phyloP scores from a whole-genome alignment of 2,329 filamentous ascomycete species.

The Fusarium papillatum region DNA sequence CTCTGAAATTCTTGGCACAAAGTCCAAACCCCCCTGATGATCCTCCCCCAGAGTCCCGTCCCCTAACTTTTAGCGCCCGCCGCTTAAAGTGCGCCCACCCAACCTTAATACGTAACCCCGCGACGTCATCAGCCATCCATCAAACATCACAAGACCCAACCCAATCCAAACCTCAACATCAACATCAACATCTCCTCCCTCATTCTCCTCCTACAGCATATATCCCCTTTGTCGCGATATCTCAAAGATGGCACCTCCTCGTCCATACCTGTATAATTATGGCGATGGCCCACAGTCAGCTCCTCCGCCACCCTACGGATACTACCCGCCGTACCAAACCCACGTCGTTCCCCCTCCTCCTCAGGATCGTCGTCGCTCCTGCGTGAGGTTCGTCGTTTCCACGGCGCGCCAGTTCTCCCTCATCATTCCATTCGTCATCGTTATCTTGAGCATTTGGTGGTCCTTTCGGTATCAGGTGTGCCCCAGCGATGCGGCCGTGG shows the following conservation, averaged over 20 bases:
- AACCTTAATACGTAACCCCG: constrained; percentile 2
- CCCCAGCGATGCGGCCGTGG: constrained; percentile 21
- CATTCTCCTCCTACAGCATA: not conserved
- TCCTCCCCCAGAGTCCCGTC: not conserved
- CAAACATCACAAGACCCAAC: not conserved
- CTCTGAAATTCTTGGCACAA: not conserved
- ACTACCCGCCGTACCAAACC: constrained; percentile 19
- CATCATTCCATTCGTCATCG: constrained; percentile 49
- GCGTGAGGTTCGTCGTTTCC: constrained; percentile 20
- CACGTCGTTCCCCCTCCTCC: constrained; percentile 1
- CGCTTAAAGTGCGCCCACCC: not conserved
- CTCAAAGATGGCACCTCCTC: constrained; percentile 24
- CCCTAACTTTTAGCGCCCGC: not conserved
- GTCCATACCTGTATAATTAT: constrained; percentile 14
- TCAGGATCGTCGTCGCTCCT: constrained; percentile 10
- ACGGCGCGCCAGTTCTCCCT: constrained; percentile 36
- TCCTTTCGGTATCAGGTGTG: constrained; percentile 38
- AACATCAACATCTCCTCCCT: not conserved
- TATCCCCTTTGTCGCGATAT: not conserved
- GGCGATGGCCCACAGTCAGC: constrained; percentile 17
- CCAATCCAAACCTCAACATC: not conserved
- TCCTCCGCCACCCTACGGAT: constrained; percentile 23
- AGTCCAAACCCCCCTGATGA: not conserved
- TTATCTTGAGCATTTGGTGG: constrained; percentile 58
- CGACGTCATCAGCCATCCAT: not conserved